These are phyloP conservation scores for Letharia columbiana DNA, from an alignment of 495 filamentous ascomycete genomes.

Conservation along the genomic window DNA sequence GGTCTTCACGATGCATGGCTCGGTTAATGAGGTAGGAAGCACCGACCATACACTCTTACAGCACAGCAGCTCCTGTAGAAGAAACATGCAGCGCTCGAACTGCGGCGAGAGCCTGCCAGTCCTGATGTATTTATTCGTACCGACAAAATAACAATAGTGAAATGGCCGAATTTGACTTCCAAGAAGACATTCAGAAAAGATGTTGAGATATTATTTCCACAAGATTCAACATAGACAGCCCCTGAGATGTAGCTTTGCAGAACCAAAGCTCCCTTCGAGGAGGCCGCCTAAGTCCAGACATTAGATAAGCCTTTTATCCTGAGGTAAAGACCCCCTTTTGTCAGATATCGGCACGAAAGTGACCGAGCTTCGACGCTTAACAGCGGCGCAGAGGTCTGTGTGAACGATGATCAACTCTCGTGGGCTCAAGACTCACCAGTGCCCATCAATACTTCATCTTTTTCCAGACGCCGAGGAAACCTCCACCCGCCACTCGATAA, in stretches of 20 bases:
- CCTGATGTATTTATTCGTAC: neutral
- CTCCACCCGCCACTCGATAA: conserved; percentile 52
- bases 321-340: too few relatives aligned
- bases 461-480: conserved; percentile 63
- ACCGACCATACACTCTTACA: neutral
- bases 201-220: neutral
- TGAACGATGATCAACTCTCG: neutral
- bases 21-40: neutral
- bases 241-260: neutral
- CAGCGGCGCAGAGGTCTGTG: neutral
- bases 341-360: neutral
- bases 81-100: too few relatives aligned
- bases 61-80: neutral
- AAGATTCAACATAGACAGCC: neutral
- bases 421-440: neutral
- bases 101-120: too few relatives aligned
- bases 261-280: neutral
- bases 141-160: neutral
- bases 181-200: neutral
- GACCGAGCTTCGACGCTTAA: neutral
- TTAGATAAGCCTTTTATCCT: neutral
- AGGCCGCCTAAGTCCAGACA: neutral
- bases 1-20: neutral
- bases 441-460: conserved; percentile 29
- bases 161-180: neutral